Percentiles rank a stretch among this genome's conserved stretches.
phyloP scores from a whole-genome alignment of 495 filamentous ascomycete species.

The Penicillium lividum region DNA sequence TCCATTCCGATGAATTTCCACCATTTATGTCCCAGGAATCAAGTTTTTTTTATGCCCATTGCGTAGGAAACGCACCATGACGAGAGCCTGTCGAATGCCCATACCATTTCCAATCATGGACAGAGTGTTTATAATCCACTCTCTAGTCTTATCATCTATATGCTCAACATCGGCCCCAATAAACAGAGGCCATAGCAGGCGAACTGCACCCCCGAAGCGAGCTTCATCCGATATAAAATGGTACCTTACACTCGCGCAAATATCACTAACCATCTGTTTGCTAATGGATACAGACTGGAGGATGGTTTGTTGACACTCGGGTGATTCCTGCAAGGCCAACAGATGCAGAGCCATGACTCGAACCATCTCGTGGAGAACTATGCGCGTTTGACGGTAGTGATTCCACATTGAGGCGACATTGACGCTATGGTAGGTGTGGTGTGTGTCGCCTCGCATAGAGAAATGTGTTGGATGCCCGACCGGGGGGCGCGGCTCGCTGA shows the following conservation, averaged over 20 bases:
- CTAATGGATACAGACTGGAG: conserved; percentile 8
- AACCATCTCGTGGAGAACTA: conserved; percentile 18
- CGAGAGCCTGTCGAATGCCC: conserved; percentile 14
- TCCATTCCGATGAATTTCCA: not conserved
- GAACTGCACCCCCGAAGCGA: conserved; percentile 12
- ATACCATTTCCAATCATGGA: conserved; percentile 9
- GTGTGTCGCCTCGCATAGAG: not conserved
- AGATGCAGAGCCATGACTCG: conserved; percentile 3
- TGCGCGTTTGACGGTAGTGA: conserved; percentile 18
- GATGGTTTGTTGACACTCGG: conserved; percentile 9
- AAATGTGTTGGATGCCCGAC: not conserved
- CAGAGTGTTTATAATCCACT: conserved; percentile 13
- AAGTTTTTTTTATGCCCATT: not conserved
- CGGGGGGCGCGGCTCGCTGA: not conserved
- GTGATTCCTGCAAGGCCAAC: not conserved
- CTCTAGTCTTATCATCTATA: not conserved
- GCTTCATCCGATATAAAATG: conserved; percentile 13
- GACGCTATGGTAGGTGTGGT: conserved; percentile 13
- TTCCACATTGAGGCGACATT: conserved; percentile 17
- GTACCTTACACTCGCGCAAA: conserved; percentile 21
- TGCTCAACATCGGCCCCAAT: conserved; percentile 11
- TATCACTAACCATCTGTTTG: conserved; percentile 15
- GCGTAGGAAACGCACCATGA: conserved; percentile 4
- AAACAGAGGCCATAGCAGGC: conserved; percentile 23
- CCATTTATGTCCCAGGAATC: not conserved